phyloP scores from a whole-genome alignment of 2,329 filamentous ascomycete genomes.

The Rutstroemia sp. region DNA sequence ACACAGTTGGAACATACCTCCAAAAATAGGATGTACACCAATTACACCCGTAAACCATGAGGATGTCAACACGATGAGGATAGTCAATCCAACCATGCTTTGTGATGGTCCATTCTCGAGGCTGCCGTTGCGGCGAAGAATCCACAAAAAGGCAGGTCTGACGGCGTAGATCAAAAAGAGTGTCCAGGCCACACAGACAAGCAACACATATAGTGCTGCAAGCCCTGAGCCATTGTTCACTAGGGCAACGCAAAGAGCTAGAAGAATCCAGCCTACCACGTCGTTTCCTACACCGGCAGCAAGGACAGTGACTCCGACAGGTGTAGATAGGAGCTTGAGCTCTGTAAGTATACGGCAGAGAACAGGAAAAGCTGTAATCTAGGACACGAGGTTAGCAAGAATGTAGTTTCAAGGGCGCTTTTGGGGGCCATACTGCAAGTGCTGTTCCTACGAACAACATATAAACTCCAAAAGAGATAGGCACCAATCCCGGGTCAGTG shows the following conservation, averaged over 20 bases:
- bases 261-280: conserved; percentile 82
- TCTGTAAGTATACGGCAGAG: conserved; percentile 90
- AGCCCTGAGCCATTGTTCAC: conserved; percentile 82
- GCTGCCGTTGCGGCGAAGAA: conserved; percentile 65
- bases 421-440: conserved; percentile 45
- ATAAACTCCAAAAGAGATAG: conserved; percentile 53
- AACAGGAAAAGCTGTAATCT: conserved; percentile 83
- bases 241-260: conserved; percentile 86
- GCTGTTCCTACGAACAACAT: conserved; percentile 86
- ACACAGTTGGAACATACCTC: conserved; percentile 31
- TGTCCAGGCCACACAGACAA: conserved; percentile 67
- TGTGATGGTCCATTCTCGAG: conserved; percentile 86
- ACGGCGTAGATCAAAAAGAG: conserved; percentile 68
- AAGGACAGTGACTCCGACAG: conserved; percentile 80
- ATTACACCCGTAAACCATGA: conserved; percentile 87
- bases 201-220: conserved; percentile 75
- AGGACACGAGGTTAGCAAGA: neutral
- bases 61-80: conserved; percentile 70
- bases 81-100: conserved; percentile 71
- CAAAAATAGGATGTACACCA: conserved; percentile 90
- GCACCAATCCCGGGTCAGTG: conserved; percentile 38
- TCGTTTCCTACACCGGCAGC: conserved; percentile 92
- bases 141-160: conserved; percentile 66
- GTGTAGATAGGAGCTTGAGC: conserved; percentile 73
- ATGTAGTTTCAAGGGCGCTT: neutral